These are phyloP conservation scores for Ganoderma sp. DNA, from an alignment of 1,284 basidiomycete species.

Conservation along the genomic window DNA sequence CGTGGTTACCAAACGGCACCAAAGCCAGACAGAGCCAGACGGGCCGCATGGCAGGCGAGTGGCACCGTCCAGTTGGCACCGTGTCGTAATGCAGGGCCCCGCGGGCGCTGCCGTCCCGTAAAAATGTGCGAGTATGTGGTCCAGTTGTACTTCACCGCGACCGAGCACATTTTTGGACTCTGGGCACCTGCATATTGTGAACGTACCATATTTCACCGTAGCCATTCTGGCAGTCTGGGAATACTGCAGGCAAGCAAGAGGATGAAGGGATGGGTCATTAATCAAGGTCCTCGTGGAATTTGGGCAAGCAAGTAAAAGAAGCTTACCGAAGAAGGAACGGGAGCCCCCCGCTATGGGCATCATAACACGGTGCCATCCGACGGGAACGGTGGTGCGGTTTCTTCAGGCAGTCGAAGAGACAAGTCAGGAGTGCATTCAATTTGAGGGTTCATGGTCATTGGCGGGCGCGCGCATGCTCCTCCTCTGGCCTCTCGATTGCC, in stretches of 20 bases:
- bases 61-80: background rate
- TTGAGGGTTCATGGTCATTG: background rate
- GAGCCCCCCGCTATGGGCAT: background rate
- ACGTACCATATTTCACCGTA: background rate
- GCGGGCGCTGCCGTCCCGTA: background rate
- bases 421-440: constrained; percentile 14
- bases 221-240: background rate
- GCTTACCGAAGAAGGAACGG: constrained; percentile 5
- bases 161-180: background rate
- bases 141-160: too few species aligned
- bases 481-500: constrained; percentile 2
- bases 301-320: constrained; percentile 18
- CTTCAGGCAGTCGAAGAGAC: background rate
- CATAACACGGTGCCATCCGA: constrained; percentile 20
- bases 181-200: background rate
- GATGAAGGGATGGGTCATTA: constrained; percentile 13
- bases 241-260: background rate
- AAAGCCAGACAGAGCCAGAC: constrained; percentile 10
- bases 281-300: constrained; percentile 19
- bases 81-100: background rate
- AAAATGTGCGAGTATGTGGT: too few species aligned
- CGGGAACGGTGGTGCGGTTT: constrained; percentile 15
- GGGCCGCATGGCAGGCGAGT: constrained; percentile 9
- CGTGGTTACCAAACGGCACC: constrained; percentile 2
- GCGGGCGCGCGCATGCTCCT: background rate